A percentile compares a stretch with the other conserved stretches of the same genome.
phyloP scores from a whole-genome alignment of 192 early-diverging fungal genomes.

The Podila horticola region DNA sequence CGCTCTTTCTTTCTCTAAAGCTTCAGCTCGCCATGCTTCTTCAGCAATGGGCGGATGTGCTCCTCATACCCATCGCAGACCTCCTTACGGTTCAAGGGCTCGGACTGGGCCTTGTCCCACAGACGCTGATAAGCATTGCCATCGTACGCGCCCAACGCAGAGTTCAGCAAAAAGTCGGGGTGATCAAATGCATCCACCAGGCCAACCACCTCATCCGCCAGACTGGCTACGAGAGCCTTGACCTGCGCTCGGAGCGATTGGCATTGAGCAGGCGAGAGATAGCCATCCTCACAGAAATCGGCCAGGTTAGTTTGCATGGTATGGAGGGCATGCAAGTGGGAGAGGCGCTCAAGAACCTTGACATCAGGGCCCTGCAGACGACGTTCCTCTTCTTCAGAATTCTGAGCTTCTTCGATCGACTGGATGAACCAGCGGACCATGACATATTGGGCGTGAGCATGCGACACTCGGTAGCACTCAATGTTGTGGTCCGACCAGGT shows the following conservation, averaged over 20 bases:
- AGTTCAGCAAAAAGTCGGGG: slow-evolving; percentile 77
- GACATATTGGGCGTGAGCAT: slow-evolving; percentile 64
- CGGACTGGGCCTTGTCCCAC: slow-evolving; percentile 39
- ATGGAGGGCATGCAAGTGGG: slow-evolving; percentile 32
- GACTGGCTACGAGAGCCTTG: slow-evolving; percentile 45
- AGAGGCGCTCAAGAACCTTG: slow-evolving; percentile 33
- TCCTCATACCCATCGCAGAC: slow-evolving; percentile 51
- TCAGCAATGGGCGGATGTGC: slow-evolving; percentile 42
- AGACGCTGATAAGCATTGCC: slow-evolving; percentile 75
- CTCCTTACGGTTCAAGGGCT: slow-evolving; percentile 44
- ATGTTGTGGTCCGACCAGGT: slow-evolving; percentile 51
- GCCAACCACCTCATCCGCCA: slow-evolving; percentile 76
- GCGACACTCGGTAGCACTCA: slow-evolving; percentile 60
- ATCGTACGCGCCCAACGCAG: slow-evolving; percentile 75
- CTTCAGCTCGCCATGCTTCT: slow-evolving; percentile 48
- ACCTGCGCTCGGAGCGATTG: slow-evolving; percentile 19
- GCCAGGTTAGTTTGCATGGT: slow-evolving; percentile 26
- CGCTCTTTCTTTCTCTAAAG: background rate
- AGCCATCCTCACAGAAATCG: slow-evolving; percentile 41
- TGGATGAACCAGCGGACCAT: slow-evolving; percentile 61
- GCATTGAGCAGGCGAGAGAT: slow-evolving; percentile 20
- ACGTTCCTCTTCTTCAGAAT: slow-evolving; percentile 14
- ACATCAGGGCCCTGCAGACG: slow-evolving; percentile 11
- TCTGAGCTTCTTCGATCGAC: slow-evolving; percentile 27
- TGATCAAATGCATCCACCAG: slow-evolving; percentile 83